Conservation (phyloP, 345 rosid genomes). For the Trapa incisa region DNA sequence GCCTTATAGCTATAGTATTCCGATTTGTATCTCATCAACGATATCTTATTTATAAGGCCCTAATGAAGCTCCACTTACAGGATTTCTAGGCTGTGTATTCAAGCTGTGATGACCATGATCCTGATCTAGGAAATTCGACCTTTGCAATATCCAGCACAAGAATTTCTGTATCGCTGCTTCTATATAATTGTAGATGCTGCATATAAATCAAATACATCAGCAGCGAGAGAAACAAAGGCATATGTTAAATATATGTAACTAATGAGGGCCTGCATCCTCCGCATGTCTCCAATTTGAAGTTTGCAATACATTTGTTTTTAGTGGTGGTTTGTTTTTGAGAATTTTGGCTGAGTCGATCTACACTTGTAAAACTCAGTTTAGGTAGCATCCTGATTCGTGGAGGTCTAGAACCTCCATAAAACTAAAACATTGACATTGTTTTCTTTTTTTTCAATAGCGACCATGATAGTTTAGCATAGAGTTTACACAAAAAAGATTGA, state of each 20-base stretch:
- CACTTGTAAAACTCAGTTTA: no score
- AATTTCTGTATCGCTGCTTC: conserved; percentile 22
- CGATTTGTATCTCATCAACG: neutral
- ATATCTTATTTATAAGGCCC: neutral
- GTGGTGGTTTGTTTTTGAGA: no score
- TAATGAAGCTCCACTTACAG: conserved; percentile 9
- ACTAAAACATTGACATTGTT: neutral
- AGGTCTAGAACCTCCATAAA: neutral
- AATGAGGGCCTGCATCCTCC: neutral
- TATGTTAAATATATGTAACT: neutral
- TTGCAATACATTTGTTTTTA: no score
- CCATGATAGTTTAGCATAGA: no score
- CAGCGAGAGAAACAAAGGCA: neutral
- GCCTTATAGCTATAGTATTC: no score
- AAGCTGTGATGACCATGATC: conserved; percentile 8
- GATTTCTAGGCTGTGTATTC: conserved; percentile 1
- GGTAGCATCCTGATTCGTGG: no score
- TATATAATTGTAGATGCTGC: conserved; percentile 24
- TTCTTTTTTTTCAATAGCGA: neutral
- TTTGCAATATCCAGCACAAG: conserved; percentile 5
- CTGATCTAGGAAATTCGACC: conserved; percentile 10
- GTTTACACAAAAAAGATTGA: neutral
- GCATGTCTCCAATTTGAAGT: no score
- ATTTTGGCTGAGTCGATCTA: no score
- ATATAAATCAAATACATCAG: neutral